Base-by-base conservation (phyloP, 2,329 filamentous ascomycete genomes). In the Verticillium albo-atrum region DNA sequence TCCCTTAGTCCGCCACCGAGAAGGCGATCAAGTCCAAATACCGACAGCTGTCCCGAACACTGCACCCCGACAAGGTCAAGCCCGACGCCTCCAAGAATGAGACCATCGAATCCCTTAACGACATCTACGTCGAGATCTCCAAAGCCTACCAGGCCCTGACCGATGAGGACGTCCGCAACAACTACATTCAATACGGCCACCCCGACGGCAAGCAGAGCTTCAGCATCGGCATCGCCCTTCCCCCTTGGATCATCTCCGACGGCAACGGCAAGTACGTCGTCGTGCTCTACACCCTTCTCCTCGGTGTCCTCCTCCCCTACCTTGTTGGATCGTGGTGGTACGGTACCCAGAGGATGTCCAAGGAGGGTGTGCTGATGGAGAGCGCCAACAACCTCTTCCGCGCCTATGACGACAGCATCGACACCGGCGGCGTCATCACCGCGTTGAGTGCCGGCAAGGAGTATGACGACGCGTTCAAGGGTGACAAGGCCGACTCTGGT, bases 311-410 rank as follows among this genome's bases (percentile, higher is more conserved):
- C 61, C 81, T 99, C 57, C 95, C 95, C 3, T 99, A 96, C 73
- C 81, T 95, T 54, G 94, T 99, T 59, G 95, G 95, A 54, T 92
- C 90, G 61, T 99, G 95, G 95, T 99, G 95, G 95, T 99, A 99
- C 72, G 95, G 96, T 62, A 96, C 92, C 34, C 94, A 97, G 75
- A 86, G 89, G 68, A 86, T 91, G 75, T 98, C 95, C 37, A 96
- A 94, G 77, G 96, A 99, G 75, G 92, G 91, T 67, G 90, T 98
- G 27, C 82, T 97, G 58, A 89, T 97, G 72, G 91, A 95, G 71
- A 97, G 91, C 74, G 93, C 96, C 67, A 96, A 96, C 74, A 93
- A 92, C 65, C 84, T 99, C 60, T 98, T 99, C 83, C 89, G 88
- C 67, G 92, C 97, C 70, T 99, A 96, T 76, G 87, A 91, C 64